Evolutionary conservation across 805 yeast genomes (phyloP).

Genomic region (Phaffomyces thermotolerans): DNA sequence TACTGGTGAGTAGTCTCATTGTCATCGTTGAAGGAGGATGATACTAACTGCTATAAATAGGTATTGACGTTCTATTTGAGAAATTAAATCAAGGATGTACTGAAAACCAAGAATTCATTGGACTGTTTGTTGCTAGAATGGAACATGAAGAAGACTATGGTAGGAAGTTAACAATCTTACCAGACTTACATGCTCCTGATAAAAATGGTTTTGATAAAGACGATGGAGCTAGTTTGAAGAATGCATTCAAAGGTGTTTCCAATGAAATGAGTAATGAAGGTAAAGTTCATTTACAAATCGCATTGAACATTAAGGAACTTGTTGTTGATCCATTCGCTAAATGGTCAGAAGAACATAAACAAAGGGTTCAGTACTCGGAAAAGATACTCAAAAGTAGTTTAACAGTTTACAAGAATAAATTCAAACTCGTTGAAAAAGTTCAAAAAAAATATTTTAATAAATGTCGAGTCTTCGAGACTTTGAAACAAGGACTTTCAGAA

Average conservation of each 20-base stretch:
- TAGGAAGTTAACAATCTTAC: conserved; percentile 37
- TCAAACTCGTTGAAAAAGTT: conserved; percentile 41
- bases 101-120: conserved; percentile 65
- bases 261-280: conserved; percentile 54
- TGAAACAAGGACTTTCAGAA: conserved; percentile 39
- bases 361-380: conserved; percentile 57
- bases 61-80: conserved; percentile 43
- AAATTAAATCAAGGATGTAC: conserved; percentile 54
- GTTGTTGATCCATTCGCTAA: conserved; percentile 65
- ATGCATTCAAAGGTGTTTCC: conserved; percentile 52
- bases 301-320: conserved; percentile 48
- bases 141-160: conserved; percentile 69
- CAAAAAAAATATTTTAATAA: conserved; percentile 71
- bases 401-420: conserved; percentile 42
- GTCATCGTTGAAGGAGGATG: not conserved
- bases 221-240: conserved; percentile 60
- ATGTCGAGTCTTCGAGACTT: conserved; percentile 67
- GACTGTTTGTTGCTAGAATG: conserved; percentile 60
- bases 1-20: conserved; percentile 30
- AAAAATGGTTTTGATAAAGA: conserved; percentile 40
- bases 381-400: conserved; percentile 43
- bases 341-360: conserved; percentile 71
- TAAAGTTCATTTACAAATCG: conserved; percentile 48
- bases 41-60: conserved; percentile 18
- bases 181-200: conserved; percentile 29